Evolutionary conservation across 768 basidiomycete species (phyloP).

Genomic region (Pleurotus tuber-regium): DNA sequence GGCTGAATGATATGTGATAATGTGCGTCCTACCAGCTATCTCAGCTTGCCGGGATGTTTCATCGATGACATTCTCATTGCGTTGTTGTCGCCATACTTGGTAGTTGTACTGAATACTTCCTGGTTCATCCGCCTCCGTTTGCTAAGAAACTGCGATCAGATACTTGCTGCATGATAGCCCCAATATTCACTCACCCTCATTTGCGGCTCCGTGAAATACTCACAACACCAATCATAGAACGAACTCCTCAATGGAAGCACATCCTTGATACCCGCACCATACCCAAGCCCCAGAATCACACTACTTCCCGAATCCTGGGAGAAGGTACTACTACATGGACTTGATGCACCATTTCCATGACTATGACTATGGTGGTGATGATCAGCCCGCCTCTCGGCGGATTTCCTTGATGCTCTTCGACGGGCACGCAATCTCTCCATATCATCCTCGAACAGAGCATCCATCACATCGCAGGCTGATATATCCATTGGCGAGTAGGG

Average conservation of each 20-base stretch:
- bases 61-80: constrained; percentile 77
- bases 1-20: neutral
- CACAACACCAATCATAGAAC: constrained; percentile 95
- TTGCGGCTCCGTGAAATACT: constrained; percentile 98
- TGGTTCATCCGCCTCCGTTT: constrained; percentile 94
- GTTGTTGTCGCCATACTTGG: constrained; percentile 90
- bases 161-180: neutral
- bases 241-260: constrained; percentile 86
- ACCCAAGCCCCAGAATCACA: constrained; percentile 74
- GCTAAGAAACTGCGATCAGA: constrained; percentile 42
- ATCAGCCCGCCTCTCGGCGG: constrained; percentile 38
- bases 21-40: constrained; percentile 61
- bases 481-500: constrained; percentile 48
- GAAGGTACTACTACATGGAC: constrained; percentile 75
- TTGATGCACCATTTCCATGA: constrained; percentile 45
- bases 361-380: constrained; percentile 34
- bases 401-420: constrained; percentile 30
- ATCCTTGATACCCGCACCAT: constrained; percentile 79
- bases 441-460: constrained; percentile 89
- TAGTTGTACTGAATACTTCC: constrained; percentile 93
- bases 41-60: constrained; percentile 70
- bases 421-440: constrained; percentile 86
- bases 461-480: constrained; percentile 76
- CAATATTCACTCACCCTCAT: constrained; percentile 73
- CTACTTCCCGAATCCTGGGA: constrained; percentile 71